These are phyloP conservation scores for Neurospora sp. DNA, from an alignment of 495 filamentous ascomycete species.

Conservation along the genomic window DNA sequence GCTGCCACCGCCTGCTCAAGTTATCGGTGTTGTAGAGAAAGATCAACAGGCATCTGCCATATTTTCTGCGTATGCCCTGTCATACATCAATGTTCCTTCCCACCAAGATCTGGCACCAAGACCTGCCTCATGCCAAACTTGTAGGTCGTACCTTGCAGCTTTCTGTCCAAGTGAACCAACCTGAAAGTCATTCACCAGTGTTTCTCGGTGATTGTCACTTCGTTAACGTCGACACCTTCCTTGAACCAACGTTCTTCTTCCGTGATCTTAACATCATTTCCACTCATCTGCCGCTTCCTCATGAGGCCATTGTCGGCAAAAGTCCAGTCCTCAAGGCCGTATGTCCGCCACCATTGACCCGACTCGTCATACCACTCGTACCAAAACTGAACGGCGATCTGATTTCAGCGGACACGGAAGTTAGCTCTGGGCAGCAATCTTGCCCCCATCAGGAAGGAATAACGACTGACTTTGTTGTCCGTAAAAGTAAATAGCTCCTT, in stretches of 20 bases:
- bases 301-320: slow-evolving; percentile 72
- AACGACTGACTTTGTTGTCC: slow-evolving; percentile 41
- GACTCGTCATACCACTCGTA: slow-evolving; percentile 70
- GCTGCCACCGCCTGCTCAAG: background rate
- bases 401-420: background rate
- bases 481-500: slow-evolving; percentile 81
- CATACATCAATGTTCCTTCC: background rate
- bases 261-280: slow-evolving; percentile 67
- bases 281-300: slow-evolving; percentile 86
- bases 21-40: background rate
- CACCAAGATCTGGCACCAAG: background rate
- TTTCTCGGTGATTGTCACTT: slow-evolving; percentile 57
- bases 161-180: background rate
- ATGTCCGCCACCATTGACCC: slow-evolving; percentile 83
- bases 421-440: background rate
- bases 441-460: background rate
- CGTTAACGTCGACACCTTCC: slow-evolving; percentile 64
- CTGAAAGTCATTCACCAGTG: slow-evolving; percentile 51
- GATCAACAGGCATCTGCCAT: background rate
- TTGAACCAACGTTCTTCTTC: slow-evolving; percentile 57
- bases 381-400: slow-evolving; percentile 88
- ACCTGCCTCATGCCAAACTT: background rate
- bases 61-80: background rate
- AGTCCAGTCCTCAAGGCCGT: slow-evolving; percentile 89
- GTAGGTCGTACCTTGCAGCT: background rate